Conservation (phyloP, 2,329 filamentous ascomycete species). For the Dichotomopilus funicola region DNA sequence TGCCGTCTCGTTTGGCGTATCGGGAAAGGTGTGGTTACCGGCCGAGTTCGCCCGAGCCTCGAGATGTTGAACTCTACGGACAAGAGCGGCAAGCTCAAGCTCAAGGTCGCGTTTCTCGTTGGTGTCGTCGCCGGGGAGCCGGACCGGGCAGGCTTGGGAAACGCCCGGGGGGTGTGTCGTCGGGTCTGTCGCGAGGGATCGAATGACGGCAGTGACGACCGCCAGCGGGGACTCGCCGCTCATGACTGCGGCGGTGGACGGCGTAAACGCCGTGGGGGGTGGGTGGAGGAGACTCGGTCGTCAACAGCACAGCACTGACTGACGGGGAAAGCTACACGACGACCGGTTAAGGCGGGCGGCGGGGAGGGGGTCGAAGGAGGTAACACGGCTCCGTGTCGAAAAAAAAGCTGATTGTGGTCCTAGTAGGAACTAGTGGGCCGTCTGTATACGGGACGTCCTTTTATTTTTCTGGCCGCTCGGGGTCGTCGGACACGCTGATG, state of each 20-base stretch:
- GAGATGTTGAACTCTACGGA: slow-evolving; percentile 70
- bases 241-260: slow-evolving; percentile 23
- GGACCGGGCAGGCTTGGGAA: slow-evolving; percentile 37
- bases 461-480: background rate
- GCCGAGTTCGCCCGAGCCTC: slow-evolving; percentile 67
- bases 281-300: slow-evolving; percentile 11
- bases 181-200: slow-evolving; percentile 27
- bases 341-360: background rate
- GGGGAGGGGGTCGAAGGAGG: background rate
- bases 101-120: slow-evolving; percentile 74
- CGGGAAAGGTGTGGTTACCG: slow-evolving; percentile 55
- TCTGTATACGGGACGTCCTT: background rate
- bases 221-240: slow-evolving; percentile 26
- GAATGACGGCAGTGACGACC: slow-evolving; percentile 28
- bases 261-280: slow-evolving; percentile 15
- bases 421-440: no score
- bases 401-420: background rate
- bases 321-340: no score
- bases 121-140: slow-evolving; percentile 70
- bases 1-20: slow-evolving; percentile 72
- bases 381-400: background rate
- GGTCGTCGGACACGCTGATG: background rate
- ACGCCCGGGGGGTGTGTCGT: slow-evolving; percentile 17
- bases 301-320: background rate
- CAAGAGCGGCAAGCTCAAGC: slow-evolving; percentile 72